A percentile compares a stretch with the other conserved stretches of the same genome.
phyloP scores from a whole-genome alignment of 495 filamentous ascomycete genomes.

The Trichoderma erinaceum region DNA sequence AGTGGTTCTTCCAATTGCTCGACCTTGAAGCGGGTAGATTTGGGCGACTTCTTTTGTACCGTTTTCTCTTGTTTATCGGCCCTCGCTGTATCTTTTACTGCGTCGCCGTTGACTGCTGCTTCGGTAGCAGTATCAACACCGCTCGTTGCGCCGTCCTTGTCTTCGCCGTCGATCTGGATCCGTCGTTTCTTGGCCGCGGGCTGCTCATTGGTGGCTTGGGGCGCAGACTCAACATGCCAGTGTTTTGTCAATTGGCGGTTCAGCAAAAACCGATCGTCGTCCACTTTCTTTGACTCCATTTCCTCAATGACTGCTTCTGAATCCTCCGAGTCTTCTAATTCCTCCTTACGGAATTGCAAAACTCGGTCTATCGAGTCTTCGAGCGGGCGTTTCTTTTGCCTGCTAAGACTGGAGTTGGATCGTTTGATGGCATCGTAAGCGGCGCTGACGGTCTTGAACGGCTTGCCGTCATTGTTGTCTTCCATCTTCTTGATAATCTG shows the following conservation, averaged over 20 bases:
- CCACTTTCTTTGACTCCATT: constrained; percentile 36
- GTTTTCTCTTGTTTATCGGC: background rate
- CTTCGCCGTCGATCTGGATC: constrained; percentile 20
- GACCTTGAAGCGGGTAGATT: constrained; percentile 9
- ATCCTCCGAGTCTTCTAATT: constrained; percentile 47
- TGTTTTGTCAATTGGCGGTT: constrained; percentile 43
- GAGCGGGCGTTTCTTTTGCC: constrained; percentile 70
- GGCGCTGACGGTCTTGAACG: constrained; percentile 19
- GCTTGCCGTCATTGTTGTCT: constrained; percentile 37
- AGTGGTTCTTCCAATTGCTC: background rate
- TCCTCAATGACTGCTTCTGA: constrained; percentile 63
- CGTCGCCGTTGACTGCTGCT: background rate
- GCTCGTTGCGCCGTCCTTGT: constrained; percentile 14
- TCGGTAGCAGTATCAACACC: constrained; percentile 12
- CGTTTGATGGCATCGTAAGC: constrained; percentile 73
- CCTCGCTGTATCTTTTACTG: background rate
- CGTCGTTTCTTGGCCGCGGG: constrained; percentile 26
- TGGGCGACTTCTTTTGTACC: background rate
- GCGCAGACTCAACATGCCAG: constrained; percentile 47
- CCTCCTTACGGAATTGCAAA: constrained; percentile 64
- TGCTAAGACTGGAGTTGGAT: constrained; percentile 78
- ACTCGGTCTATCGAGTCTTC: constrained; percentile 85
- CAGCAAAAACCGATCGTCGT: constrained; percentile 19
- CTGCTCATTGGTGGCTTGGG: background rate
- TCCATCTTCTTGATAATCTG: constrained; percentile 67